Base-by-base conservation (phyloP, 352 stramenopile genomes). In the Pilasporangium apinafurcum region DNA sequence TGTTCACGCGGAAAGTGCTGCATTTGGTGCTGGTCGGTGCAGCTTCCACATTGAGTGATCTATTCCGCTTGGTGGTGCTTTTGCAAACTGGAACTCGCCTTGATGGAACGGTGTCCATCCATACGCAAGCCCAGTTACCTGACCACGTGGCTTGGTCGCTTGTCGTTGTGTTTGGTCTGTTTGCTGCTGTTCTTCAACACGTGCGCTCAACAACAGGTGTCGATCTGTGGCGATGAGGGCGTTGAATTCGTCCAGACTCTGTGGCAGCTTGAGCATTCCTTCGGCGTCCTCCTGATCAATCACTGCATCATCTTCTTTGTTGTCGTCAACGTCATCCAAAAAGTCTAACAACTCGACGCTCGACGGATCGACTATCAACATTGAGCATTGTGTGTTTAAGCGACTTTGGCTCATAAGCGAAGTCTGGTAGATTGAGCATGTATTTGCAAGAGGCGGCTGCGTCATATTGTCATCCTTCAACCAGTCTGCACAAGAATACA, bases 401-500 rank as follows among this genome's bases (percentile, higher is more conserved):
- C 20, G n/a, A n/a, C n/a, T n/a, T n/a, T n/a, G n/a, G n/a, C 5
- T 42, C 10, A 5, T 34, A 28, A 12, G 5, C 22, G 10, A 17
- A 25, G 25, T 8, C 10, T 12, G 37, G 18, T 13, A 16, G 13
- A 10, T 37, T 9, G 2, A 8, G 8, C 8, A 9, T 39, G 10
- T 27, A n/a, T n/a, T 5, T 17, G 31, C 22, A 31, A 31, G 21
- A 9, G 17, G 30, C 6, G 29, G n/a, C 13, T 39, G 20, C 13
- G 13, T n/a, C 28, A 24, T 21, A 21, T 47, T 18, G 10, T 17
- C 6, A n/a, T 37, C 40, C 5, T 20, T 31, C 21, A 58, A 37
- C 44, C 51, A 54, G 35, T 58, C 51, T 1, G 51, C 44, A 25
- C 36, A 58, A n/a, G 51, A 58, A 26, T 54, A 54, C 20, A 56